Percentiles rank a stretch among this genome's conserved stretches.
These are phyloP conservation scores for Porodaedalea pini DNA, from an alignment of 1,284 basidiomycete species.

Conservation along the genomic window DNA sequence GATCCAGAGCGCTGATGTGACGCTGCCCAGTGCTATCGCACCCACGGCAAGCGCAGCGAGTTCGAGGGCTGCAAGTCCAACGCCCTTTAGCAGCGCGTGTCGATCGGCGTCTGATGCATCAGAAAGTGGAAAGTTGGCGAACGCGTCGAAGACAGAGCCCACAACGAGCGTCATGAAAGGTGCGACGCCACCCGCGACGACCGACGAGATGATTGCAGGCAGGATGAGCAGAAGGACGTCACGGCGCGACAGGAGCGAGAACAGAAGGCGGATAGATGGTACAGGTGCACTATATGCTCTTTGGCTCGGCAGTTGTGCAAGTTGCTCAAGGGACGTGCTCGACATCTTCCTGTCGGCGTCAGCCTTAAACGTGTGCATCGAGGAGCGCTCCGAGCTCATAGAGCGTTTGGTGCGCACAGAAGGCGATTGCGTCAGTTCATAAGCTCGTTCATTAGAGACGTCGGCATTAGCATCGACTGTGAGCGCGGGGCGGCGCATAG, in stretches of 20 bases:
- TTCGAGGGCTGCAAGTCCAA: slow-evolving; percentile 63
- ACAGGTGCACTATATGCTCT: slow-evolving; percentile 7
- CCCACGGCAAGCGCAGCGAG: slow-evolving; percentile 71
- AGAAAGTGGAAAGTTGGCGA: slow-evolving; percentile 52
- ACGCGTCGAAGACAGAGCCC: slow-evolving; percentile 82
- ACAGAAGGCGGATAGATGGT: slow-evolving; percentile 59
- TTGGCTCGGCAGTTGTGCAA: background rate
- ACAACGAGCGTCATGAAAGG: slow-evolving; percentile 93
- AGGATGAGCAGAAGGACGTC: slow-evolving; percentile 59
- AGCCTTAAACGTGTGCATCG: background rate
- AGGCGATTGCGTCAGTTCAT: slow-evolving; percentile 15
- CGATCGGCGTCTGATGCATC: slow-evolving; percentile 34
- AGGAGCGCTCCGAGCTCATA: background rate
- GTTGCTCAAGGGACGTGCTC: background rate
- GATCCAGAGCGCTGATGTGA: slow-evolving; percentile 83
- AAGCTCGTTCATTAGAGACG: slow-evolving; percentile 1
- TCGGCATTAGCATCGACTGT: slow-evolving; percentile 10
- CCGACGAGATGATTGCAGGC: slow-evolving; percentile 69
- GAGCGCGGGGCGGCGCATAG: slow-evolving; percentile 8
- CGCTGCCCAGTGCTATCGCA: slow-evolving; percentile 68
- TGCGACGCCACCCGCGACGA: slow-evolving; percentile 74
- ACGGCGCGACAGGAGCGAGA: slow-evolving; percentile 56
- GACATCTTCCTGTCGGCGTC: background rate
- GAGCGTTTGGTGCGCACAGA: slow-evolving; percentile 6
- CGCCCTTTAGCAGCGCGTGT: slow-evolving; percentile 51